Base-by-base conservation (phyloP, 768 basidiomycete genomes). In the Russula foetens region DNA sequence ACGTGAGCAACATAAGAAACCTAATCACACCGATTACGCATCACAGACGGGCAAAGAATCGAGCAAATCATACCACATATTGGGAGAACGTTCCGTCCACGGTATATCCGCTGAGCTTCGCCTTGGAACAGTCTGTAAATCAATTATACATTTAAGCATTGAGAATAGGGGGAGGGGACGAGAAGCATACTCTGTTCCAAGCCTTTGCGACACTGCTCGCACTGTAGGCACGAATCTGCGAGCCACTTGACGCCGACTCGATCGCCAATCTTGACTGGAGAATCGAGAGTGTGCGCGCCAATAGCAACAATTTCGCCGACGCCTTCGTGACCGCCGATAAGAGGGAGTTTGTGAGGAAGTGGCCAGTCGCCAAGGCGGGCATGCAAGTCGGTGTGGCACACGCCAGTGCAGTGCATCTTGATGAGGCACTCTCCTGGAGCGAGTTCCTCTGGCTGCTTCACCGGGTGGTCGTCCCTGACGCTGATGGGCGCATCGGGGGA, bases 311-410 rank as follows among this genome's bases (percentile, higher is more conserved):
- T 74, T 45, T 78, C 75, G 19, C 92, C 91, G 14, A 90, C 89
- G 64, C 91, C 92, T 73, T 74, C 73, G 69, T 93, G 92, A 0
- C 92, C 90, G 17, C 89, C 89, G 58, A 92, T 81, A 50, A 91
- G 81, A 0, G 86, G 87, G 1, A 76, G 76, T 54, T 76, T 81
- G 35, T 82, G 76, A n/a, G 78, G 71, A 11, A 89, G 59, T 0
- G 92, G 92, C 93, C 93, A 94, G 69, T 94, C 92, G 46, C 81
- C 83, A 41, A 80, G 72, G 39, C 81, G 81, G 28, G 85, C 85
- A 67, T 92, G 91, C 15, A 90, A 78, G 68, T 92, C 91, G 3
- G 87, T 89, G 69, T 92, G 90, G 73, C 91, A 92, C n/a, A 92
- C 89, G 58, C 90, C 90, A 7, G 86, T 84, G 74, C 82, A 85